Evolutionary conservation across 306 rosid genomes (phyloP), one percentile per base, ranked within the genome.

Genomic region (Mimosa bimucronata): DNA sequence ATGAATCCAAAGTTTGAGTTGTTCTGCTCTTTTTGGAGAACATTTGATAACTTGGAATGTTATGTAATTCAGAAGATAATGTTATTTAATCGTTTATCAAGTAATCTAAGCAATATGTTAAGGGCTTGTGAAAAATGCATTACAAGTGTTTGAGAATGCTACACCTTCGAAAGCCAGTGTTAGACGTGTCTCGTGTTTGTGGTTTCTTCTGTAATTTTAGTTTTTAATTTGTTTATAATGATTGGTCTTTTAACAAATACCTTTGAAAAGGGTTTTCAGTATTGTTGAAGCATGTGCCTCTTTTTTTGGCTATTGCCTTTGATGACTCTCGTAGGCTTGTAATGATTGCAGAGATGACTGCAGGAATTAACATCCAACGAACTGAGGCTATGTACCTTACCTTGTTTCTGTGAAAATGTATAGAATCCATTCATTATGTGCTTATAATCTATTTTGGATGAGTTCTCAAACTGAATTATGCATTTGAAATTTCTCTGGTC

Each of bases 291-390:
- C 50, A 19, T 19, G 25, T n/a, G 72, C 72, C 72, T 3, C 8
- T 38, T 67, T 4, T 70, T 2, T 70, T 42, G 41, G 62, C 18
- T 37, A 1, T 15, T 55, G 68, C 70, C 70, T 18, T 26, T 75
- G 79, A 75, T 75, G 79, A 41, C 55, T 42, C 25, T 66, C 21
- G 71, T 75, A 75, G 79, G 79, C 71, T 75, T 75, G 79, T 61
- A 75, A 61, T 61, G 79, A 75, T 61, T 61, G 71, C 44, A 28
- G 7, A 75, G 79, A 61, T 75, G 71, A 75, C 26, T 75, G 79
- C 45, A 75, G 60, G 14, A 26, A 57, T 58, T 75, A 40, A 28
- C 44, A 75, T 28, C 44, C 60, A 75, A 61, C n/a, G 71, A 55
- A 61, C 71, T 42, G 60, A 61, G 71, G 79, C 71, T 52, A 12